Evolutionary conservation across 2,329 filamentous ascomycete species (phyloP), one percentile per base, ranked within the genome.

Genomic region (Conoideocrella luteorostrata): DNA sequence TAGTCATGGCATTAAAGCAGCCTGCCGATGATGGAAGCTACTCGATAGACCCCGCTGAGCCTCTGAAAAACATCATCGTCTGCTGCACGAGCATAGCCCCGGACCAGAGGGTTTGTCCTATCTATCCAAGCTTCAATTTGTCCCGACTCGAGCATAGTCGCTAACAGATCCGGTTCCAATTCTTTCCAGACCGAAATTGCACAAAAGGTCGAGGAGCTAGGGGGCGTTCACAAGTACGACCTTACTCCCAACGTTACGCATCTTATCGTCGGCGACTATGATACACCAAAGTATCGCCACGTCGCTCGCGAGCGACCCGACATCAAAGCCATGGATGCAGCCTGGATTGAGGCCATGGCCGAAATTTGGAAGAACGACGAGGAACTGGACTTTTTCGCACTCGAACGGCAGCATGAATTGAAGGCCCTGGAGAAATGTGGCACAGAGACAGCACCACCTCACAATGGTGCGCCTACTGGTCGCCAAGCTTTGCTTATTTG

Each of bases 221-320:
- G 93, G 51, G 93, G 90, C 40, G 66, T 77, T 47, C 86, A 95
- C 72, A 89, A 86, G 56, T 85, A 89, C 63, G 90, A 98, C 63
- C 79, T 98, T 35, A 97, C 90, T n/a, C 87, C 86, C 45, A 88
- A 96, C 62, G 88, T 95, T 38, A 97, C 93, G 5, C 93, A 98
- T 68, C 80, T 98, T 37, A 78, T 98, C 50, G 88, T 95, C 49
- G 93, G 90, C 61, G 83, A 86, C 56, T 86, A 88, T 56, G 80
- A 91, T 60, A 97, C 91, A 1, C 80, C 86, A 39, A 98, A 98
- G 65, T 98, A 98, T 67, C 85, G 83, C 63, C 95, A 95, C 71
- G 91, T 97, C 57, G 93, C 91, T 43, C 87, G 84, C 59, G 86
- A 91, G 61, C 79, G 93, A 41, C 81, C 84, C 38, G 93, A 98